These are phyloP conservation scores for Schizochytrium sp. DNA, from an alignment of 108 stramenopile species.

Conservation along the genomic window DNA sequence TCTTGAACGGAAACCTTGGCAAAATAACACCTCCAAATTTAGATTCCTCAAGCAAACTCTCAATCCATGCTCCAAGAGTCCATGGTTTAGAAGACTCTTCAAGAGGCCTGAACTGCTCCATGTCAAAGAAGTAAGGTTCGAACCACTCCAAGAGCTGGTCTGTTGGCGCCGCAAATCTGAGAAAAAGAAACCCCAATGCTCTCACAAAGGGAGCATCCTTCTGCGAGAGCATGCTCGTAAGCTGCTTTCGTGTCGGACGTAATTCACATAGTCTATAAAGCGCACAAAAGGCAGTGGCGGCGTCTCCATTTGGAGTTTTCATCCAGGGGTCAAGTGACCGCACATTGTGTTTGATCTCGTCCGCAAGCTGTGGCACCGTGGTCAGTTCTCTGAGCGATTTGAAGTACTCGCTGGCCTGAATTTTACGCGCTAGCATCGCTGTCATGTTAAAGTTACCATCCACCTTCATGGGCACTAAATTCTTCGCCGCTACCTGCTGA, in stretches of 20 bases:
- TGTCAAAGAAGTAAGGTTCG: neutral
- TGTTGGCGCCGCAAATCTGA: constrained; percentile 9
- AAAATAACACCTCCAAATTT: constrained; percentile 16
- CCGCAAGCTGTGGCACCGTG: constrained; percentile 35
- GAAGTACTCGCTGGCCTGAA: constrained; percentile 45
- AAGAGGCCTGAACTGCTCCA: neutral
- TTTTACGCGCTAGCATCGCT: constrained; percentile 44
- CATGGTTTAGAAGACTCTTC: neutral
- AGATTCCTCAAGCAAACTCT: neutral
- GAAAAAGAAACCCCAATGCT: constrained; percentile 52
- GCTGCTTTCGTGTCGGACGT: constrained; percentile 45
- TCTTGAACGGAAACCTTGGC: neutral
- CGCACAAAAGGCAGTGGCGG: constrained; percentile 30
- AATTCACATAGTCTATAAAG: constrained; percentile 56
- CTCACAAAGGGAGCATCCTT: constrained; percentile 23
- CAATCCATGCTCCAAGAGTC: constrained; percentile 16
- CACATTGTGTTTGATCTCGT: constrained; percentile 23
- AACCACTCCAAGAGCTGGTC: constrained; percentile 23
- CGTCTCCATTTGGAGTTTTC: neutral
- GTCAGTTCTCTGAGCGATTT: constrained; percentile 28
- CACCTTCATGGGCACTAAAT: constrained; percentile 42
- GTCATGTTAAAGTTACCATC: constrained; percentile 45
- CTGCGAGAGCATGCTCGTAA: constrained; percentile 14
- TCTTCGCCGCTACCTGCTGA: constrained; percentile 30
- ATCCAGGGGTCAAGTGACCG: constrained; percentile 22